These are phyloP conservation scores for Hondaea fermentalgiana DNA, from an alignment of 108 stramenopile genomes.

Conservation along the genomic window DNA sequence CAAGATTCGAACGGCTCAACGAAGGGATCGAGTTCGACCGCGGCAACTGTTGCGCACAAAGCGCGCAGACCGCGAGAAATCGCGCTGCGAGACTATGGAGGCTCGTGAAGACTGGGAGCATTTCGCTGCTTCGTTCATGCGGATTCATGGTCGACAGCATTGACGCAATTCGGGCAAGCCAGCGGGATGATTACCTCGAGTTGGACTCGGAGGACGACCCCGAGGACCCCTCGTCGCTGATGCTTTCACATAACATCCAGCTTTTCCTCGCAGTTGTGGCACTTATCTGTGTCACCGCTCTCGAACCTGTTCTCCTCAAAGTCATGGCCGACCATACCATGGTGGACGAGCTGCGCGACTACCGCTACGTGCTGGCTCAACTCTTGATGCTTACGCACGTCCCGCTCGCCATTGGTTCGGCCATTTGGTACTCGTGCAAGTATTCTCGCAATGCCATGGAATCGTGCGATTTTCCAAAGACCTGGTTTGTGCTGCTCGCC, in stretches of 20 bases:
- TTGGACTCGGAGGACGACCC: not conserved
- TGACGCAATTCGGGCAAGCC: not conserved
- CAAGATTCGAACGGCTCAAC: not conserved
- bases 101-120: too few relatives aligned
- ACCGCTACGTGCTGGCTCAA: not conserved
- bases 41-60: not conserved
- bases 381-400: not conserved
- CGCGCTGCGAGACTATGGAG: not conserved
- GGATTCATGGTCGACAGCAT: not conserved
- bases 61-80: not conserved
- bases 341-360: not conserved
- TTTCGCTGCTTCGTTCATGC: not conserved
- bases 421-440: not conserved
- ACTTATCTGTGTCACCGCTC: not conserved
- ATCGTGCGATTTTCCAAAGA: conserved; percentile 6
- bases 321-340: not conserved
- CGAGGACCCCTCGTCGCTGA: not conserved
- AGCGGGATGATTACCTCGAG: not conserved
- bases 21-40: not conserved
- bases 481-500: conserved; percentile 3
- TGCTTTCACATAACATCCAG: not conserved
- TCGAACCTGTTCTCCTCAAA: conserved; percentile 4
- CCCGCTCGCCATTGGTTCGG: not conserved
- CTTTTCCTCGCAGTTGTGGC: not conserved
- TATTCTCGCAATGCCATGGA: not conserved